Evolutionary conservation across 345 rosid species (phyloP).

Genomic region (Eucalyptus caleyi): DNA sequence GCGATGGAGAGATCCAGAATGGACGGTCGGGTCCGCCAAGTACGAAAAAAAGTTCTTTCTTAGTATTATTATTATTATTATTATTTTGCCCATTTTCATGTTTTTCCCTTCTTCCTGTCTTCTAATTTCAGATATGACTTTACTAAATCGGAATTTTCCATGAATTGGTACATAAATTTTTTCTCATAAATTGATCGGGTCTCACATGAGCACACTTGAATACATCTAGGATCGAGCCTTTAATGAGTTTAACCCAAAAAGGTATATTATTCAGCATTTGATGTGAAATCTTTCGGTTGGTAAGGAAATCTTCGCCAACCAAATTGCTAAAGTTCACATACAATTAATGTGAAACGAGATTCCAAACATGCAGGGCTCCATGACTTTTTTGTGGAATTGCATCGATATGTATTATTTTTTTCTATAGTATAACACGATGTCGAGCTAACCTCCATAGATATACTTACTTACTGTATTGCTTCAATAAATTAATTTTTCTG

Average conservation of each 20-base stretch:
- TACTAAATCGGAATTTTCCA: not conserved
- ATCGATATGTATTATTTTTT: not conserved
- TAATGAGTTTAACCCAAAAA: not conserved
- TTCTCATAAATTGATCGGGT: not conserved
- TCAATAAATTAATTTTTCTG: not conserved
- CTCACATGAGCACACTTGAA: not conserved
- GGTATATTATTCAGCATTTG: not conserved
- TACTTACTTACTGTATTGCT: not conserved
- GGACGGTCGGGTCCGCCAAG: not conserved
- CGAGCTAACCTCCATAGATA: not conserved
- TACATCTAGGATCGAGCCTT: not conserved
- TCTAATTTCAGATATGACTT: not conserved
- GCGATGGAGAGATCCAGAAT: not conserved
- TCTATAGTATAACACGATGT: not conserved
- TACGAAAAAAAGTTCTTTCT: not conserved
- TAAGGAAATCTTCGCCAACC: not conserved
- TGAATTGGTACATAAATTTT: not conserved
- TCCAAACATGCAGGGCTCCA: not conserved
- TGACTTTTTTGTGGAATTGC: not conserved
- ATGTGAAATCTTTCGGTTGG: not conserved
- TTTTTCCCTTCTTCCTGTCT: not conserved
- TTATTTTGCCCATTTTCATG: no score
- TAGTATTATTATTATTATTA: no score
- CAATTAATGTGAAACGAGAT: not conserved
- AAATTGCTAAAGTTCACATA: not conserved